phyloP scores from a whole-genome alignment of 2,329 filamentous ascomycete genomes.

The Pochonia chlamydosporia region DNA sequence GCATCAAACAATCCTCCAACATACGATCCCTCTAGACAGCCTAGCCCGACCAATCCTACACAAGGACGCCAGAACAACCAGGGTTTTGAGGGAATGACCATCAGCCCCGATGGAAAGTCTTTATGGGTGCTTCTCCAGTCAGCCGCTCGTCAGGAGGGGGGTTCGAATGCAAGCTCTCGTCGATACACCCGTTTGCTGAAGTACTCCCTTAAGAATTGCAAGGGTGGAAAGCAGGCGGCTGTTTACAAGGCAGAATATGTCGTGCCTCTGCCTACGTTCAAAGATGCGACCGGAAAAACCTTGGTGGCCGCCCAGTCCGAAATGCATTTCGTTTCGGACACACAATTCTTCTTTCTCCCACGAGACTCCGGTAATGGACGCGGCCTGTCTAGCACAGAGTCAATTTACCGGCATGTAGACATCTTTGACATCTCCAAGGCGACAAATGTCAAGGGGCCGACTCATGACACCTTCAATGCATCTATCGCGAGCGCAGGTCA shows the following conservation, averaged over 20 bases:
- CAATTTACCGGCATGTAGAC: conserved; percentile 63
- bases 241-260: conserved; percentile 56
- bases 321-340: conserved; percentile 56
- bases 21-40: conserved; percentile 43
- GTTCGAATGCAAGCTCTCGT: conserved; percentile 29
- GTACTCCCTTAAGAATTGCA: conserved; percentile 49
- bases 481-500: conserved; percentile 16
- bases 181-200: conserved; percentile 56
- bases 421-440: conserved; percentile 58
- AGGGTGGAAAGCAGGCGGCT: conserved; percentile 20
- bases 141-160: conserved; percentile 36
- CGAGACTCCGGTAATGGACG: conserved; percentile 57
- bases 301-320: conserved; percentile 62
- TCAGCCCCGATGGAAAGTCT: conserved; percentile 55
- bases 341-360: conserved; percentile 61
- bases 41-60: conserved; percentile 50
- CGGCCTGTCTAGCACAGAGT: conserved; percentile 45
- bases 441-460: conserved; percentile 52
- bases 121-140: conserved; percentile 63
- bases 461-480: conserved; percentile 27
- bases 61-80: conserved; percentile 67
- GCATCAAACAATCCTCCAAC: conserved; percentile 57
- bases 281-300: conserved; percentile 41
- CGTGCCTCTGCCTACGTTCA: conserved; percentile 57
- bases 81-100: conserved; percentile 65